A percentile compares a stretch with the other conserved stretches of the same genome.
These are phyloP conservation scores for Taphrina betulina DNA, from an alignment of 1,139 yeast genomes.

Conservation along the genomic window DNA sequence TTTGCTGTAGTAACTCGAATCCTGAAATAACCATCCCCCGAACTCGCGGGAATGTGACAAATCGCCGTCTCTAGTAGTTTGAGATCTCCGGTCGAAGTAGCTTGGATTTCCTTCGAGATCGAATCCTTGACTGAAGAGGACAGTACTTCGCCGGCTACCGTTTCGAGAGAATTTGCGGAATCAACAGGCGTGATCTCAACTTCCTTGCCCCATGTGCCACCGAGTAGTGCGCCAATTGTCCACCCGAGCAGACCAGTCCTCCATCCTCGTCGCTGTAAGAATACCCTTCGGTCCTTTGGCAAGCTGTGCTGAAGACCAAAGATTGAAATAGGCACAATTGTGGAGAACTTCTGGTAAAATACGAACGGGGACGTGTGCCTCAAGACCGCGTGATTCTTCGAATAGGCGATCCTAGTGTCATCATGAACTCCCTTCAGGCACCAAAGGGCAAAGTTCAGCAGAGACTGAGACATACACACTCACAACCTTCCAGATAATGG, in stretches of 20 bases:
- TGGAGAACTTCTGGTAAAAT: constrained; percentile 24
- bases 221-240: constrained; percentile 27
- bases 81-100: background rate
- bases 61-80: constrained; percentile 19
- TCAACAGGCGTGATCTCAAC: constrained; percentile 24
- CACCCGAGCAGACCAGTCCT: constrained; percentile 27
- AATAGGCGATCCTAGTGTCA: constrained; percentile 15
- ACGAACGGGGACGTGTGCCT: constrained; percentile 24
- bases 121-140: constrained; percentile 1
- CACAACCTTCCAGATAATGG: too few species aligned
- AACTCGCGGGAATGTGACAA: constrained; percentile 26
- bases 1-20: constrained; percentile 13
- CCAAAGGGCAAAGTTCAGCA: constrained; percentile 16
- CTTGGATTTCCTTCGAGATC: constrained; percentile 4
- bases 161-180: constrained; percentile 2
- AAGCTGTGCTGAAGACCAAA: background rate
- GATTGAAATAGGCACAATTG: constrained; percentile 16
- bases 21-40: constrained; percentile 27
- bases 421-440: constrained; percentile 25
- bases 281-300: constrained; percentile 21
- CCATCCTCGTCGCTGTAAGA: constrained; percentile 25
- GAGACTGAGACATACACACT: constrained; percentile 14
- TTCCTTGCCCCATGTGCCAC: constrained; percentile 29
- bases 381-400: constrained; percentile 9
- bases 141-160: constrained; percentile 2